Evolutionary conservation across 2,329 filamentous ascomycete genomes (phyloP), one percentile per base, ranked within the genome.

Genomic region (Bisporella sp.): DNA sequence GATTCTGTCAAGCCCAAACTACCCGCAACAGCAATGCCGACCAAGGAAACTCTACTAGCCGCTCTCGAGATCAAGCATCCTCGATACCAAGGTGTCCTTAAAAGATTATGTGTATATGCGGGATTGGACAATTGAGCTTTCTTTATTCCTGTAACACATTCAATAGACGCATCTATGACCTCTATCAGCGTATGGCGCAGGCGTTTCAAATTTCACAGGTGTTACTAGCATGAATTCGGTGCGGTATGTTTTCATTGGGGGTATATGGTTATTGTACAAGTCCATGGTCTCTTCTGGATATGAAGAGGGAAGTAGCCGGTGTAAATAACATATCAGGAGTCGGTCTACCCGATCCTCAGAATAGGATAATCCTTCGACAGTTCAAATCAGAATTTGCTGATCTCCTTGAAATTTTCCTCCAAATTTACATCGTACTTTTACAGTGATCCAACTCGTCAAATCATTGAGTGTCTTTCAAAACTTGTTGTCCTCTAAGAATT

Each of bases 81-180:
- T 2, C 78, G 81, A 59, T 81, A 79, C 73, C 72, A 81, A 46
- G 79, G 79, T 57, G 82, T 90, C 59, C 68, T 91, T 53, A 81
- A 81, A 61, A 81, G 89, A 60, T 67, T 91, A 53, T 81, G 84
- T 62, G 76, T 78, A 45, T 86, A 81, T 68, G 78, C 79, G 42
- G 74, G 70, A 43, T 65, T 83, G 52, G 76, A 74, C 50, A 71
- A 69, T 57, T 61, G 53, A 47, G 41, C 31, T 43, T 43, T 54
- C 53, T 61, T 61, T 57, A 53, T 57, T 56, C n/a, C 44, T 59
- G 60, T 62, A 62, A 51, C 54, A 58, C 53, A 55, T 59, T 60
- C 51, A 54, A 61, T 64, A 63, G 62, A 64, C 59, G 58, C 59
- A 63, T 60, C 48, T 52, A 62, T 56, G 54, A 60, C 40, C 46